phyloP scores from a whole-genome alignment of 176 grass and related monocot genomes.

The Triticum aestivum region IWGSC_CS_RefSeq_v2.1 NC_057795.1:546927641-546928140 shows the following conservation, averaged over 20 bases:
- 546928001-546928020: slow-evolving; percentile 20
- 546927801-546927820: neutral
- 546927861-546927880: neutral
- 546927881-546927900: neutral
- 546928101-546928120: neutral
- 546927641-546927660: no score
- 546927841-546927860: neutral
- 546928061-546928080: neutral
- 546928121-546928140: slow-evolving; percentile 2
- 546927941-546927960: slow-evolving; percentile 27
- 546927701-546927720: no score
- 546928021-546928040: neutral
- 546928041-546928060: slow-evolving; percentile 8
- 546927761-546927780: slow-evolving; percentile 2
- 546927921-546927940: neutral
- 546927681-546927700: no score
- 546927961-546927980: slow-evolving; percentile 15
- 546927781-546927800: neutral
- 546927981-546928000: slow-evolving; percentile 9
- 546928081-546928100: no score
- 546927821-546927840: neutral
- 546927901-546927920: neutral
- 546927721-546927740: no score
- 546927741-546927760: neutral
- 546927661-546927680: no score